Conservation (phyloP, 2,329 filamentous ascomycete species). For the Teratosphaeria viscida region DNA sequence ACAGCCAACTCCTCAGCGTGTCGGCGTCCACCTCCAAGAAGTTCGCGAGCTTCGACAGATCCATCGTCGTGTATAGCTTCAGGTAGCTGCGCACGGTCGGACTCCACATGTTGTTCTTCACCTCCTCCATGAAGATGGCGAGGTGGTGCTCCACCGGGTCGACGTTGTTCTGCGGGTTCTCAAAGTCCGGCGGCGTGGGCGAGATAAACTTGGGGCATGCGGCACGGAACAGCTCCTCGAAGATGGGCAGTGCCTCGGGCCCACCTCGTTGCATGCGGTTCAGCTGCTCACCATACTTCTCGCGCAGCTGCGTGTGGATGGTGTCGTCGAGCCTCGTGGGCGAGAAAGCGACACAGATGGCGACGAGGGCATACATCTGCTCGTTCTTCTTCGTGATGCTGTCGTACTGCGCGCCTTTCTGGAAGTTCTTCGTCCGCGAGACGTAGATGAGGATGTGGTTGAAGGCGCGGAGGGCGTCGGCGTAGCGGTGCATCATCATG, state of each 20-base stretch:
- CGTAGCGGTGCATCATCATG: slow-evolving; percentile 99
- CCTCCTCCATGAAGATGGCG: slow-evolving; percentile 97
- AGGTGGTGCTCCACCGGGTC: slow-evolving; percentile 97
- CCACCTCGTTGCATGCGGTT: slow-evolving; percentile 92
- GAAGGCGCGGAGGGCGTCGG: slow-evolving; percentile 99
- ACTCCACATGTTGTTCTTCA: slow-evolving; percentile 98
- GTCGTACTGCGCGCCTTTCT: slow-evolving; percentile 97
- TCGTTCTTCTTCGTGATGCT: slow-evolving; percentile 99
- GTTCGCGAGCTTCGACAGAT: slow-evolving; percentile 91
- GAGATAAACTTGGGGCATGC: slow-evolving; percentile 99
- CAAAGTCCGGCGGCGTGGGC: slow-evolving; percentile 92
- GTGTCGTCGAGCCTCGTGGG: slow-evolving; percentile 96
- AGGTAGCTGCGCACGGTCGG: slow-evolving; percentile 97
- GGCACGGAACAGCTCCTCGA: slow-evolving; percentile 93
- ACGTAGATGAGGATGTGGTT: slow-evolving; percentile 99
- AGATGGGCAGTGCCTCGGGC: slow-evolving; percentile 87
- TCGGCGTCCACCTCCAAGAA: slow-evolving; percentile 97
- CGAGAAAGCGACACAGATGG: slow-evolving; percentile 97
- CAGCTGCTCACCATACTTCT: slow-evolving; percentile 99
- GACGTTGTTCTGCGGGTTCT: slow-evolving; percentile 89
- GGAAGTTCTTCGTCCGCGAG: slow-evolving; percentile 98
- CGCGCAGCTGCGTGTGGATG: slow-evolving; percentile 92
- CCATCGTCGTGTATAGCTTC: slow-evolving; percentile 98
- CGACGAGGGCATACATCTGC: slow-evolving; percentile 98
- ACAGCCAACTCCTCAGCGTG: slow-evolving; percentile 81